Evolutionary conservation across 192 early-diverging fungal species (phyloP).

Genomic region (Coemansia sp.): DNA sequence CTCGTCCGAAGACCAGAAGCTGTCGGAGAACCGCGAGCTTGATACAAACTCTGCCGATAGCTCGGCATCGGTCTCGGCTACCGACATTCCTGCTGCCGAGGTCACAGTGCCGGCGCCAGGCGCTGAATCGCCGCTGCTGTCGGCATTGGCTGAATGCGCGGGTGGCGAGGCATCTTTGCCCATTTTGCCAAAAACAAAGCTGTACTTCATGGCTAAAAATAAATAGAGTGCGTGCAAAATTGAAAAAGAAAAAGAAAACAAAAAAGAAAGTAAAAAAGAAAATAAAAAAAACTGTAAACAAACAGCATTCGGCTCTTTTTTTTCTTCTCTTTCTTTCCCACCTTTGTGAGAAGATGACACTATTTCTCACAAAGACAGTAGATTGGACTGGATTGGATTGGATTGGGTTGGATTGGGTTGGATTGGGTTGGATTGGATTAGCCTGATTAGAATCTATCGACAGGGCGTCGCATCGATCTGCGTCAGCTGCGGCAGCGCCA

Average conservation of each 20-base stretch:
- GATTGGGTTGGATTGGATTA: too few relatives aligned
- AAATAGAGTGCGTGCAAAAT: not conserved
- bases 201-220: slow-evolving; percentile 14
- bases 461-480: slow-evolving; percentile 88
- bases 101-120: slow-evolving; percentile 9
- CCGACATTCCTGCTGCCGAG: slow-evolving; percentile 13
- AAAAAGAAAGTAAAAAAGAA: slow-evolving; percentile 5
- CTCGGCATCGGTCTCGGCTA: slow-evolving; percentile 20
- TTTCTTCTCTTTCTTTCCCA: too few relatives aligned
- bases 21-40: slow-evolving; percentile 32
- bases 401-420: too few relatives aligned
- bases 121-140: not conserved
- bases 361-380: too few relatives aligned
- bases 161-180: slow-evolving; percentile 11
- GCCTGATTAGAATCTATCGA: not conserved
- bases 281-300: slow-evolving; percentile 23
- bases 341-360: too few relatives aligned
- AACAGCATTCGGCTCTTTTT: not conserved
- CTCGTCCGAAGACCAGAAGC: slow-evolving; percentile 59
- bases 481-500: slow-evolving; percentile 76
- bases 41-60: slow-evolving; percentile 38
- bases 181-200: slow-evolving; percentile 18
- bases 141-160: not conserved
- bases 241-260: slow-evolving; percentile 5
- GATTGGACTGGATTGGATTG: too few relatives aligned